Conservation (phyloP, 2,329 filamentous ascomycete genomes). For the Trichoderma semiorbis region DNA sequence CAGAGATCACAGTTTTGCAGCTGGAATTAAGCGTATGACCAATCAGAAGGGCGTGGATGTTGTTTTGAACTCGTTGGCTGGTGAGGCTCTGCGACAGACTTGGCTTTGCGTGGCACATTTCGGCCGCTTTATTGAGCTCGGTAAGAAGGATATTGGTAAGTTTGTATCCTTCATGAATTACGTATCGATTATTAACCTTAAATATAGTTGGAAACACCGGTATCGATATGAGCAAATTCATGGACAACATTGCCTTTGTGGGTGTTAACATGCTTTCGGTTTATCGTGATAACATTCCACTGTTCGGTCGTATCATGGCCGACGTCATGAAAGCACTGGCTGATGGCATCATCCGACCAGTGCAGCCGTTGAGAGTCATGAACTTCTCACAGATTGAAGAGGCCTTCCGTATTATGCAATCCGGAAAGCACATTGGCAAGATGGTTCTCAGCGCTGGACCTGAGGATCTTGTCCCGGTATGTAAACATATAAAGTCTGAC, state of each 20-base stretch:
- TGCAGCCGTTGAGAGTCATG: too few relatives aligned
- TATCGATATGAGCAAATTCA: neutral
- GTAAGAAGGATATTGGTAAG: constrained; percentile 32
- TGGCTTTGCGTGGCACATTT: constrained; percentile 44
- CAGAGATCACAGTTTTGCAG: neutral
- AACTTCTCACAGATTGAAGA: neutral
- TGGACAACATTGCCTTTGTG: neutral
- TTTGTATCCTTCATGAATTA: neutral
- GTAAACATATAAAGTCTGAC: neutral
- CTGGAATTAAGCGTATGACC: neutral
- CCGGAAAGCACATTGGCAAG: neutral
- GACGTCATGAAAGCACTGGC: neutral
- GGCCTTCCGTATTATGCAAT: neutral
- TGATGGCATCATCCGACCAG: neutral
- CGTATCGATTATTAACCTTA: neutral
- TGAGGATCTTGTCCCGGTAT: neutral
- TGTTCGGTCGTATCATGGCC: neutral
- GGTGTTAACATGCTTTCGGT: neutral
- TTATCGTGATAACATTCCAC: neutral
- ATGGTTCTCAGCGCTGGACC: neutral
- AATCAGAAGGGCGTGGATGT: constrained; percentile 59
- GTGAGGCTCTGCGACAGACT: constrained; percentile 40
- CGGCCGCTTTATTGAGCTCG: constrained; percentile 46
- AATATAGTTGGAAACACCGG: neutral
- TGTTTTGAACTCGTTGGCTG: constrained; percentile 54